Base-by-base conservation (phyloP, 1,284 basidiomycete genomes). In the Naganishia albida region DNA sequence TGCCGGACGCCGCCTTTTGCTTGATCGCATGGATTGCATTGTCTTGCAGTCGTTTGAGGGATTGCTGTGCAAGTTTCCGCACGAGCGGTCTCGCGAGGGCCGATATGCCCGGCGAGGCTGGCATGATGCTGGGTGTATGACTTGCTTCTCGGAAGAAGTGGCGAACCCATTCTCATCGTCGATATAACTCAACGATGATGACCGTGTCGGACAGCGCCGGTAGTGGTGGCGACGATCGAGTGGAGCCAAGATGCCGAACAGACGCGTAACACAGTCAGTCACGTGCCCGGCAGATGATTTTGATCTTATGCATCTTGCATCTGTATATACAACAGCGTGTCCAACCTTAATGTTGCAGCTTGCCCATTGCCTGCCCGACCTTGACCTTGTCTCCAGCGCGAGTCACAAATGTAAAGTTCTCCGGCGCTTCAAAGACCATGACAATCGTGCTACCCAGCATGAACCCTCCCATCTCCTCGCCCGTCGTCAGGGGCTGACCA, bases 401-500 rank as follows among this genome's bases (percentile, higher is more conserved):
- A n/a, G 95, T 83, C 1, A 81, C 77, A 73, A 97, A 98, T 74
- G 87, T 84, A 76, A 94, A 98, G 46, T 86, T 81, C 67, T 84
- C 82, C 0, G 96, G 94, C 0, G 94, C 95, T 80, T 99, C 96
- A 74, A 98, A 97, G 1, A 99, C 91, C 51, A 99, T 83, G 23
- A 99, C 95, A 72, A 99, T 89, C 2, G 95, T 99, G 76, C 89
- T 92, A 1, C 95, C 96, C 1, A 99, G 83, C 73, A 88, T 88
- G 82, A 99, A 99, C 0, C 93, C 94, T 54, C 95, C 95, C 90
- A 98, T 93, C 81, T 99, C 94, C 75, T 97, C 90, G 1, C 91
- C 94, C 2, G 88, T 83, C 0, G 81, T 82, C 49, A 98, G 82
- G 3, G 94, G 94, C 76, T 98, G 93, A 0, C 95, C 96, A 48